These are phyloP conservation scores for Candida chilensis DNA, from an alignment of 805 yeast species.

Conservation along the genomic window DNA sequence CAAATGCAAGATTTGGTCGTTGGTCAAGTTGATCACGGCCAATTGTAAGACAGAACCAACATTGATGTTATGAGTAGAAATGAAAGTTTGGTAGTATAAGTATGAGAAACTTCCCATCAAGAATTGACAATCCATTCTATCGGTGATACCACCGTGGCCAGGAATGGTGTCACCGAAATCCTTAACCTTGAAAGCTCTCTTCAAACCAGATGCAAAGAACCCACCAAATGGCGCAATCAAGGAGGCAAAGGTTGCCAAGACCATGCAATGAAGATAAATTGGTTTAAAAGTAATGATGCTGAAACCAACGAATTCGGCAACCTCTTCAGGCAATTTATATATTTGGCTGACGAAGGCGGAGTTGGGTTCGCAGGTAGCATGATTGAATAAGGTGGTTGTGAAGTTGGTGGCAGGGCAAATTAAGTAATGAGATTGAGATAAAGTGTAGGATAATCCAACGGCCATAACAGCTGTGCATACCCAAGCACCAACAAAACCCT, in stretches of 20 bases:
- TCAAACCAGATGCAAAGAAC: conserved; percentile 94
- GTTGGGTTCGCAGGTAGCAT: conserved; percentile 70
- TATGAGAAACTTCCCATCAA: conserved; percentile 95
- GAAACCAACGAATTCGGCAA: conserved; percentile 37
- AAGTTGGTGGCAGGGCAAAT: conserved; percentile 79
- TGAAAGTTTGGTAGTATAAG: conserved; percentile 86
- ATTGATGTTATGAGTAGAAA: conserved; percentile 62
- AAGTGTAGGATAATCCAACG: conserved; percentile 50
- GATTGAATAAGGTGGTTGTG: conserved; percentile 51
- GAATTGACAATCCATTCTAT: conserved; percentile 95
- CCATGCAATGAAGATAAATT: conserved; percentile 80
- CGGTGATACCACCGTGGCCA: conserved; percentile 98
- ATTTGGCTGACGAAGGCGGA: conserved; percentile 83
- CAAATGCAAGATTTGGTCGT: conserved; percentile 56
- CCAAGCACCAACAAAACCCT: conserved; percentile 98
- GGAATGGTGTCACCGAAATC: conserved; percentile 98
- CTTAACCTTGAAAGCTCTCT: conserved; percentile 91
- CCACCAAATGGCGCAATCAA: conserved; percentile 98
- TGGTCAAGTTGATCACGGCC: conserved; percentile 60
- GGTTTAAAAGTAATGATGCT: conserved; percentile 66
- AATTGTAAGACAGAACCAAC: conserved; percentile 71
- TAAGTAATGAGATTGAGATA: conserved; percentile 62
- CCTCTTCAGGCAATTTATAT: conserved; percentile 62
- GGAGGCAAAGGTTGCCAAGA: conserved; percentile 90
- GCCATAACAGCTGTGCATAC: conserved; percentile 78